A percentile compares a stretch with the other conserved stretches of the same genome.
These are phyloP conservation scores for Pisolithus microcarpus DNA, from an alignment of 768 basidiomycete species.

Conservation along the genomic window DNA sequence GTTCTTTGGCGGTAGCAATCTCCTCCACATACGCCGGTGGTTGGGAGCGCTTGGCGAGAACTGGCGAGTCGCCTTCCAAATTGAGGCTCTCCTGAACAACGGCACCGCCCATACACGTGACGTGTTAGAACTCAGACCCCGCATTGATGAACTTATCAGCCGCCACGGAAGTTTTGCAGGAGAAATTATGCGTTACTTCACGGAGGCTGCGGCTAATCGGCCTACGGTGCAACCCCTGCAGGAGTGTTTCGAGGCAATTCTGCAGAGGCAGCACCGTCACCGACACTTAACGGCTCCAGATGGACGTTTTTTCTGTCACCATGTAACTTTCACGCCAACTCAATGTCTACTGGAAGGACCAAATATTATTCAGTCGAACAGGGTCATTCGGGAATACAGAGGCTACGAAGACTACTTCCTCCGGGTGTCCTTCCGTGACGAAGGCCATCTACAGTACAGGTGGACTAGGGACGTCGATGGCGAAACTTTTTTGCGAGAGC, in stretches of 20 bases:
- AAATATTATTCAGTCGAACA: no score
- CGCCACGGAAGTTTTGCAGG: constrained; percentile 31
- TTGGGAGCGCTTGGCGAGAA: constrained; percentile 5
- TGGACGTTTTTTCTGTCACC: constrained; percentile 58
- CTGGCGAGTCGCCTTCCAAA: constrained; percentile 36
- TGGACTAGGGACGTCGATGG: no score
- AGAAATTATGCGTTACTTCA: constrained; percentile 50
- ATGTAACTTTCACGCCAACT: constrained; percentile 72
- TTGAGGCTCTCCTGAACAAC: constrained; percentile 48
- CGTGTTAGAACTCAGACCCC: constrained; percentile 38
- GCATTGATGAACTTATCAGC: constrained; percentile 36
- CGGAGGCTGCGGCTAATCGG: constrained; percentile 39
- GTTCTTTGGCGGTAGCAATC: no score
- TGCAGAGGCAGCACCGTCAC: constrained; percentile 11
- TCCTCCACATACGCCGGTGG: no score
- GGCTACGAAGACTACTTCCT: no score
- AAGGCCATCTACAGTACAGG: no score
- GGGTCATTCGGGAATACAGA: no score
- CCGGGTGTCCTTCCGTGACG: no score
- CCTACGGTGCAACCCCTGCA: constrained; percentile 35
- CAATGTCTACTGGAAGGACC: constrained; percentile 19
- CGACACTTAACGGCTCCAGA: constrained; percentile 19
- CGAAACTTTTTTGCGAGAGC: no score
- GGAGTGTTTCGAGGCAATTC: constrained; percentile 40
- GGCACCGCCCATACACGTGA: constrained; percentile 56